Conservation (phyloP, 352 stramenopile genomes). For the Peronospora tabacina region DNA sequence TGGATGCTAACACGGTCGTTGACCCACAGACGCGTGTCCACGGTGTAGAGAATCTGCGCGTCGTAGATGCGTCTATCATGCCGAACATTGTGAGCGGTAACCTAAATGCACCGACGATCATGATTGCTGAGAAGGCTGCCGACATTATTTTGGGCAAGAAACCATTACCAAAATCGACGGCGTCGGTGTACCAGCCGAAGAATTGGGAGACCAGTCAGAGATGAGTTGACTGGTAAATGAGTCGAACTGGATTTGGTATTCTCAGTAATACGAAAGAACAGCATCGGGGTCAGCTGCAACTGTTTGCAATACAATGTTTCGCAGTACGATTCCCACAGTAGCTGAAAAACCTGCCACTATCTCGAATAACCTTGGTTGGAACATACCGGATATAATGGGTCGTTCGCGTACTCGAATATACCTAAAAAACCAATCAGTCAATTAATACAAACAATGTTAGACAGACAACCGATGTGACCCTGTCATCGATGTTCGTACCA, state of each 20-base stretch:
- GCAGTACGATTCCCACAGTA: no score
- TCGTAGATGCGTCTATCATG: conserved; percentile 92
- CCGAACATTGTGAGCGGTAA: conserved; percentile 92
- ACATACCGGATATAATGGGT: no score
- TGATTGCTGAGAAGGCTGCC: conserved; percentile 90
- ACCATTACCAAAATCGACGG: conserved; percentile 61
- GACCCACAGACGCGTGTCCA: conserved; percentile 82
- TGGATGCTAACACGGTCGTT: conserved; percentile 80
- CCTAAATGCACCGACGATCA: conserved; percentile 90
- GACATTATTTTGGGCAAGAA: conserved; percentile 85
- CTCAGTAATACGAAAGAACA: no score
- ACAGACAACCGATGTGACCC: no score
- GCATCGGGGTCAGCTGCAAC: neutral
- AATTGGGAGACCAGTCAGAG: conserved; percentile 71
- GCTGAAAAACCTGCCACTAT: no score
- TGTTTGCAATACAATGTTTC: no score
- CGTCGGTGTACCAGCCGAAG: conserved; percentile 59
- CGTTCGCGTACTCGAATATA: no score
- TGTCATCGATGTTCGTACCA: no score
- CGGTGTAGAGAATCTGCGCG: conserved; percentile 78
- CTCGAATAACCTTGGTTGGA: no score
- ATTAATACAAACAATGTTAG: no score
- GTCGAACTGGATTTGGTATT: neutral
- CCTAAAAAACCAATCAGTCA: no score
- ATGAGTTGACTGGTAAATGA: conserved; percentile 20